Percentiles rank a stretch among this genome's conserved stretches.
Evolutionary conservation across 106 monocot species (phyloP).

Genomic region (Phalaenopsis equestris): DNA sequence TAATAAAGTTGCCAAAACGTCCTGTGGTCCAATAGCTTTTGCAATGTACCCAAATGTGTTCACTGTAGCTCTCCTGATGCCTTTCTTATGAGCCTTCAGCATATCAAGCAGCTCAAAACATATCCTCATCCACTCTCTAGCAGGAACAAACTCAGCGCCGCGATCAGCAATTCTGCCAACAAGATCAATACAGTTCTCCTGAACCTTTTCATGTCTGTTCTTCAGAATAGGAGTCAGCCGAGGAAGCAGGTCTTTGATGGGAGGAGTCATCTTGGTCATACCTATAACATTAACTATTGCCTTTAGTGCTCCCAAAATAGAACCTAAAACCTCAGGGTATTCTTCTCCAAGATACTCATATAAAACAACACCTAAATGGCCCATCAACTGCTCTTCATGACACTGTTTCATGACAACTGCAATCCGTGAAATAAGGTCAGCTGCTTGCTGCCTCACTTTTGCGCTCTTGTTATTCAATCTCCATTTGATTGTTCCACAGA

Average conservation of each 20-base stretch:
- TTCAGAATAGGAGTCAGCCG: conserved; percentile 90
- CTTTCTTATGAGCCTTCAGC: conserved; percentile 98
- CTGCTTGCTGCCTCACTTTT: conserved; percentile 95
- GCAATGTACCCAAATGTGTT: conserved; percentile 99
- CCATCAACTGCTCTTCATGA: conserved; percentile 89
- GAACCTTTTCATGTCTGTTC: conserved; percentile 97
- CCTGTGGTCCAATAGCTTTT: conserved; percentile 99
- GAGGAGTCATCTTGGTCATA: conserved; percentile 99
- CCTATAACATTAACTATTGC: conserved; percentile 99
- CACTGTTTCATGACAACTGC: conserved; percentile 99
- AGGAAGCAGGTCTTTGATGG: conserved; percentile 94
- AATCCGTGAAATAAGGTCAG: conserved; percentile 92
- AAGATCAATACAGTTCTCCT: conserved; percentile 97
- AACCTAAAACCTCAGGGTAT: conserved; percentile 94
- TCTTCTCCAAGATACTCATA: conserved; percentile 98
- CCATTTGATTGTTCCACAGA: conserved; percentile 99
- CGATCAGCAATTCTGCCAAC: conserved; percentile 99
- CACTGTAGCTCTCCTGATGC: conserved; percentile 90
- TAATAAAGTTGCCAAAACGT: conserved; percentile 88
- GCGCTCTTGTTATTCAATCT: conserved; percentile 91
- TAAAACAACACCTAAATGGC: conserved; percentile 87
- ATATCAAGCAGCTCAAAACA: conserved; percentile 99
- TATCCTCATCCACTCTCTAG: conserved; percentile 99
- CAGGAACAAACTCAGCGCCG: conserved; percentile 98
- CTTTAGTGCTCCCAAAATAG: conserved; percentile 88